Percentiles rank a stretch among this genome's conserved stretches.
Conservation (phyloP, 495 filamentous ascomycete species). For the Clavariopsis aquatica region DNA sequence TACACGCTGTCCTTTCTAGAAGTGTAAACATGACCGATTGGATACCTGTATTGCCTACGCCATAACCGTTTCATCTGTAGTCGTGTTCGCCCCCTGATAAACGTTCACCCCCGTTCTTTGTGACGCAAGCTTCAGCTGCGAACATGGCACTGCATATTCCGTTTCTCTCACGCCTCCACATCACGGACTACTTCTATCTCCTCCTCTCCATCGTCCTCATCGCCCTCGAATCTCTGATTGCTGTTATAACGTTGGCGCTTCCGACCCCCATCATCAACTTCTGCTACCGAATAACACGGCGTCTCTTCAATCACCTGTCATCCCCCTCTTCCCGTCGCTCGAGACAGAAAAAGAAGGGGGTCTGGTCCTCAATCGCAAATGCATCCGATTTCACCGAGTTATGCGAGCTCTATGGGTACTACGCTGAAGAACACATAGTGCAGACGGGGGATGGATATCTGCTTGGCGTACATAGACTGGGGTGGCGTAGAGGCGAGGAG, state of each 20-base stretch:
- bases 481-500: slow-evolving; percentile 79
- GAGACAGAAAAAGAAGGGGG: slow-evolving; percentile 57
- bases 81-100: too few species aligned
- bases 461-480: slow-evolving; percentile 83
- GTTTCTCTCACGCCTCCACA: slow-evolving; percentile 78
- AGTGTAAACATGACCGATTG: not conserved
- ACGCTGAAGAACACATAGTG: slow-evolving; percentile 92
- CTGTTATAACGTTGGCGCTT: slow-evolving; percentile 85
- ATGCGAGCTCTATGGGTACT: slow-evolving; percentile 83
- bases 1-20: not conserved
- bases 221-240: slow-evolving; percentile 74
- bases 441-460: slow-evolving; percentile 94
- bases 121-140: not conserved
- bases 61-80: not conserved
- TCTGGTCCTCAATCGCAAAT: slow-evolving; percentile 55
- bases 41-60: not conserved
- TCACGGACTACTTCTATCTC: slow-evolving; percentile 85
- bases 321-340: slow-evolving; percentile 66
- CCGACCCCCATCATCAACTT: slow-evolving; percentile 71
- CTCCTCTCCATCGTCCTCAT: slow-evolving; percentile 79
- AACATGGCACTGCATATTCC: slow-evolving; percentile 69
- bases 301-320: slow-evolving; percentile 76
- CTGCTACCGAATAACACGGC: slow-evolving; percentile 78
- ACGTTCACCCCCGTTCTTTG: not conserved
- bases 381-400: slow-evolving; percentile 91